Percentiles rank a stretch among this genome's conserved stretches.
phyloP scores from a whole-genome alignment of 176 grass and related monocot species.

The Oryza meyeriana region DNA sequence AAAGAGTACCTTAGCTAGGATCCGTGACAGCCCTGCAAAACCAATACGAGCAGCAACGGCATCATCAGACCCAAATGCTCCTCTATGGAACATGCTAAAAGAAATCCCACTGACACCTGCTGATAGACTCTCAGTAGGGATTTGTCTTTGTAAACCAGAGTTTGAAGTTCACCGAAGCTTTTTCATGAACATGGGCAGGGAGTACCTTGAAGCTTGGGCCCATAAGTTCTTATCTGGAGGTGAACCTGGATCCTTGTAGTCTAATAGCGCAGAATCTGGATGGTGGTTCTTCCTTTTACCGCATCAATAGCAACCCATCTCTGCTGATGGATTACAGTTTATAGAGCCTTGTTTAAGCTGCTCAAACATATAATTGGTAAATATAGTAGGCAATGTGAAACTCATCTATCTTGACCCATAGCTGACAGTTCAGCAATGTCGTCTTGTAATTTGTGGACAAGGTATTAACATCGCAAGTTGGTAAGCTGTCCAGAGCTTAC shows the following conservation, averaged over 20 bases:
- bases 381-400: slow-evolving; percentile 25
- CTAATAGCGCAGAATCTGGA: background rate
- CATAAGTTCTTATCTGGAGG: slow-evolving; percentile 42
- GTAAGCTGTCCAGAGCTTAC: background rate
- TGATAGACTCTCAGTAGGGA: slow-evolving; percentile 45
- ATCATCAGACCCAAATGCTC: slow-evolving; percentile 46
- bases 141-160: slow-evolving; percentile 45
- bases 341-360: background rate
- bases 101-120: slow-evolving; percentile 43
- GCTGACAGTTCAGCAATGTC: background rate
- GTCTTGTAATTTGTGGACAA: background rate
- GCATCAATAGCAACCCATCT: background rate
- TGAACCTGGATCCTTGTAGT: slow-evolving; percentile 32
- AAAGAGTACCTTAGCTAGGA: slow-evolving; percentile 23
- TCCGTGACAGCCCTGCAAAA: slow-evolving; percentile 16
- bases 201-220: slow-evolving; percentile 53
- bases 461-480: background rate
- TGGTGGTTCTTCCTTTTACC: background rate
- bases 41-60: slow-evolving; percentile 10
- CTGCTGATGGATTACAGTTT: background rate
- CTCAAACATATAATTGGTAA: slow-evolving; percentile 8
- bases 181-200: slow-evolving; percentile 57
- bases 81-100: slow-evolving; percentile 50
- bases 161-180: slow-evolving; percentile 46
- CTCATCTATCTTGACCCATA: background rate